Conservation (phyloP, 2,329 filamentous ascomycete genomes). For the Penicillium capsulatum region DNA sequence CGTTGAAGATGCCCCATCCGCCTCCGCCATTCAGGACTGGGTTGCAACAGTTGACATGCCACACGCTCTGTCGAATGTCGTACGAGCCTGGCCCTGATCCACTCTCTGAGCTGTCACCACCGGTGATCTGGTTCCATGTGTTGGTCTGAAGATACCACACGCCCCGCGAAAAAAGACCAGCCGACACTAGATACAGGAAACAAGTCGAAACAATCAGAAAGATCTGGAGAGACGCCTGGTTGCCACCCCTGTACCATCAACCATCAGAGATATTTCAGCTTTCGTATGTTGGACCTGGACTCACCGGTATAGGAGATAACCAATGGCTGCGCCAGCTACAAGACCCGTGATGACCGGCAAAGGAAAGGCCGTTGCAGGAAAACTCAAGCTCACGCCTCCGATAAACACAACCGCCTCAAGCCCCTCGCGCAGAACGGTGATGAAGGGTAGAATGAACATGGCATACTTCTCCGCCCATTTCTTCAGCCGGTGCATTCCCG, state of each 20-base stretch:
- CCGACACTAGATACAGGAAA: conserved; percentile 77
- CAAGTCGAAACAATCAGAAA: conserved; percentile 81
- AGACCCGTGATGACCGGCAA: conserved; percentile 71
- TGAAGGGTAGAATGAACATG: conserved; percentile 81
- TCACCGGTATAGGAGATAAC: conserved; percentile 74
- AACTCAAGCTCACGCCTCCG: conserved; percentile 72
- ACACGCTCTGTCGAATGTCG: conserved; percentile 71
- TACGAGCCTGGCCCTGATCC: conserved; percentile 71
- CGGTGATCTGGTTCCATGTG: conserved; percentile 38
- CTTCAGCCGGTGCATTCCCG: conserved; percentile 51
- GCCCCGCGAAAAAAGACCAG: conserved; percentile 72
- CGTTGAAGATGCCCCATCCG: conserved; percentile 84
- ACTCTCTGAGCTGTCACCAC: conserved; percentile 54
- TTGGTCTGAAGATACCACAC: conserved; percentile 72
- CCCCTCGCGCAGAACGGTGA: conserved; percentile 82
- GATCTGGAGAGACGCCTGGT: conserved; percentile 62
- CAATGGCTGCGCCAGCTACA: conserved; percentile 61
- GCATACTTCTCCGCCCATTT: conserved; percentile 70
- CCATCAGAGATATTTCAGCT: not conserved
- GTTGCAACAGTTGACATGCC: conserved; percentile 83
- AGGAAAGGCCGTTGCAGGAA: conserved; percentile 72
- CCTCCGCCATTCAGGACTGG: conserved; percentile 66
- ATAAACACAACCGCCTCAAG: conserved; percentile 84
- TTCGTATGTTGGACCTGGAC: conserved; percentile 23
- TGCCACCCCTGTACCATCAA: conserved; percentile 56